Percentiles rank a stretch among this genome's conserved stretches.
Conservation (phyloP, 139 green algal species). For the Edaphochlamys debaryana region DNA sequence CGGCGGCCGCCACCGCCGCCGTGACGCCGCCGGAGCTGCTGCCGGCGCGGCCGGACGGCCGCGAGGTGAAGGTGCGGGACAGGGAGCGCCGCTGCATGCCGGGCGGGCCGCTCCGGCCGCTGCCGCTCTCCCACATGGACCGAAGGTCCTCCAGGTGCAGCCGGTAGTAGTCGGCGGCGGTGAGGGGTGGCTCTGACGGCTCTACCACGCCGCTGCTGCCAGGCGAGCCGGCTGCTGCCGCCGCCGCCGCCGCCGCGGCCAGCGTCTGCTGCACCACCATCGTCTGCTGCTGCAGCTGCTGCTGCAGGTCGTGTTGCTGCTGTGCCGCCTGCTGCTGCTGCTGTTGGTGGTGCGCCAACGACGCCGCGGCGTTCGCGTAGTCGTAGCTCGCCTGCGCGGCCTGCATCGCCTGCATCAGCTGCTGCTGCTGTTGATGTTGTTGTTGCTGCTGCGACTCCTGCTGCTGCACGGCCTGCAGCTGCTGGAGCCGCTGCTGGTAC, state of each 20-base stretch:
- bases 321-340: not conserved
- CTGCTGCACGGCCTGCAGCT: not conserved
- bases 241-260: not conserved
- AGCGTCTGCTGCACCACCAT: no score
- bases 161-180: conserved; percentile 22
- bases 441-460: not conserved
- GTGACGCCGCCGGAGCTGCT: not conserved
- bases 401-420: not conserved
- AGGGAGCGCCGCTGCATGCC: not conserved
- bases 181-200: not conserved
- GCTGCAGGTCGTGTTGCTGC: not conserved
- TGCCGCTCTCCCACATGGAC: not conserved
- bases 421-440: not conserved
- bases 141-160: conserved; percentile 25
- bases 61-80: conserved; percentile 8
- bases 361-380: no score
- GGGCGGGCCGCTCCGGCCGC: no score
- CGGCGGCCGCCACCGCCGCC: not conserved
- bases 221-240: no score
- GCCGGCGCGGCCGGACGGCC: not conserved
- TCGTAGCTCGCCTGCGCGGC: no score
- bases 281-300: not conserved
- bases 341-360: not conserved
- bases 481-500: not conserved
- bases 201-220: not conserved